phyloP scores from a whole-genome alignment of 768 basidiomycete genomes.

The Mycena vitilis region DNA sequence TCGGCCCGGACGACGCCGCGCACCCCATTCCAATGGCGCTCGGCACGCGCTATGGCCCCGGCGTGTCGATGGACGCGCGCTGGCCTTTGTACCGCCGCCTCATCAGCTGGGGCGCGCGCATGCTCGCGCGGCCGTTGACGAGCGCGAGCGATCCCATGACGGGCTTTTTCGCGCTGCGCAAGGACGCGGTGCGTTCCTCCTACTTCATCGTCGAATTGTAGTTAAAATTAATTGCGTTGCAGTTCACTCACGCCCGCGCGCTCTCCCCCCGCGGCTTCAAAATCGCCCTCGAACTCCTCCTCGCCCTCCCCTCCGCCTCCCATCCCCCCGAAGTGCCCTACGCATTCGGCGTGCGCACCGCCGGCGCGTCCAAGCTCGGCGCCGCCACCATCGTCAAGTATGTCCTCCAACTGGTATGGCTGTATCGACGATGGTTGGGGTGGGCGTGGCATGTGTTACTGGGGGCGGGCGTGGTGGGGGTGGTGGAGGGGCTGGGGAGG shows the following conservation, averaged over 20 bases:
- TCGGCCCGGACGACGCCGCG: neutral
- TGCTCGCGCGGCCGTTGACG: conserved; percentile 22
- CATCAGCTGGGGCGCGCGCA: conserved; percentile 19
- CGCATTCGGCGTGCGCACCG: neutral
- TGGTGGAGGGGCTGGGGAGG: too few relatives aligned
- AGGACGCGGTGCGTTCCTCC: neutral
- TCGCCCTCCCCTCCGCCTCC: neutral
- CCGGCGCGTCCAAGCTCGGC: neutral
- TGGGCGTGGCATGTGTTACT: neutral
- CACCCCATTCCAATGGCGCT: conserved; percentile 10
- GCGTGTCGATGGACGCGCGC: conserved; percentile 17
- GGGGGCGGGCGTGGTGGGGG: neutral
- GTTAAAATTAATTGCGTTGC: too few relatives aligned
- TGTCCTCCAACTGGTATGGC: neutral
- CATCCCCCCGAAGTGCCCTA: neutral
- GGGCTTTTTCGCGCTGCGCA: neutral
- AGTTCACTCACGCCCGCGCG: neutral
- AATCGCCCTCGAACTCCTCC: neutral
- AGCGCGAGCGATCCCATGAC: conserved; percentile 6
- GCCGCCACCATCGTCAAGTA: neutral
- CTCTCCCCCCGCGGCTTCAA: neutral
- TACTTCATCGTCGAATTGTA: too few relatives aligned
- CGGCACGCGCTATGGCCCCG: conserved; percentile 22
- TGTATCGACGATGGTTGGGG: neutral
- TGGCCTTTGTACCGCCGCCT: neutral